Conservation (phyloP, 306 rosid species). For the Boehmeria nivea region DNA sequence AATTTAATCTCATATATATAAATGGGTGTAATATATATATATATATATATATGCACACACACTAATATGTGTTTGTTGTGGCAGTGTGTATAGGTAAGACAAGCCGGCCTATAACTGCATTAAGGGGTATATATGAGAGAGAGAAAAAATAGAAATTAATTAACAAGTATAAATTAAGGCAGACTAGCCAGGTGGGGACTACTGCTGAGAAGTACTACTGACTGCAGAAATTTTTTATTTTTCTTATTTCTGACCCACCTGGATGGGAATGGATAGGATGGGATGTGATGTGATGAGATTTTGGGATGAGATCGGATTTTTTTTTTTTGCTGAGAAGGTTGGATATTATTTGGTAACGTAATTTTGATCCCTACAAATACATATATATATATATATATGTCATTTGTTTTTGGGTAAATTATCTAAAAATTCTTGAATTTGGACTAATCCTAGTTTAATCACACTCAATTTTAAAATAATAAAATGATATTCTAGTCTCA, state of each 20-base stretch:
- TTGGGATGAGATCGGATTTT: background rate
- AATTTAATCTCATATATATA: background rate
- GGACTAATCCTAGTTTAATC: no score
- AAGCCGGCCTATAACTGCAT: no score
- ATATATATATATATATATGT: no score
- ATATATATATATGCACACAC: no score
- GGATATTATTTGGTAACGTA: no score
- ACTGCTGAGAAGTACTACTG: background rate
- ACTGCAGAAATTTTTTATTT: background rate
- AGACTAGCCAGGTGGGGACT: constrained; percentile 16
- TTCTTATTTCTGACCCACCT: constrained; percentile 25
- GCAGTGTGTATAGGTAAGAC: background rate
- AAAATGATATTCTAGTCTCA: no score
- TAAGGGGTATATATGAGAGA: background rate
- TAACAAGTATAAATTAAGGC: background rate
- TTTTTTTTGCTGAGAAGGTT: no score
- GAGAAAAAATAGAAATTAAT: background rate
- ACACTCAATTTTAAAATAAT: no score
- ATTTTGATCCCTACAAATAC: no score
- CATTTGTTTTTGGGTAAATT: no score
- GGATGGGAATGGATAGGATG: constrained; percentile 20
- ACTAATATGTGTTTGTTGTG: background rate
- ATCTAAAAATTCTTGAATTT: no score
- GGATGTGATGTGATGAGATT: constrained; percentile 15
- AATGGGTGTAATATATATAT: no score